Base-by-base conservation (phyloP, 495 filamentous ascomycete genomes). In the Lepidopterella palustris region DNA sequence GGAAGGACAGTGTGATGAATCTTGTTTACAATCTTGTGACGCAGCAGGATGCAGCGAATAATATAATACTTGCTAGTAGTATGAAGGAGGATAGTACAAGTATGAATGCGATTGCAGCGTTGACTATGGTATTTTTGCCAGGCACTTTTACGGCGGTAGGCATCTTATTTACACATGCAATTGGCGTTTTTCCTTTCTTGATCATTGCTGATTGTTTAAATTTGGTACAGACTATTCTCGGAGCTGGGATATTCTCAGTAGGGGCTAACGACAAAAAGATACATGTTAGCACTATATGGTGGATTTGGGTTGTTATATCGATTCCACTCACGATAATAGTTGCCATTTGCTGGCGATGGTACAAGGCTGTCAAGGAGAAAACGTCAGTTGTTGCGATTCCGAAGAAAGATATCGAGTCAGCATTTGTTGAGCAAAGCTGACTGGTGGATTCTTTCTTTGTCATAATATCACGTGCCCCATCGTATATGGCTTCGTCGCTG, bases 41-140 rank as follows among this genome's bases (percentile, higher is more conserved):
- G 13, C 63, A 66, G 51, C 48, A 65, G 50, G 65, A 68, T 45
- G 59, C 55, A 4, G 32, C 56, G 11, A 62, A 62, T 28, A 68
- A 68, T 64, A 21, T 61, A 47, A 24, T 53, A 32, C 18, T 72
- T 18, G 9, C 59, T 45, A 21, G 24, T 3, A 27, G 51, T 3
- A 61, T 61, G 57, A 62, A 58, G 24, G 27, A 50, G 35, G 53
- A 58, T 45, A 61, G 53, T 27, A 50, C 58, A n/a, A 45, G 21
- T 26, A 67, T 64, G 58, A 61, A 67, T n/a, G 60, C 58, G 3
- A 69, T 70, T 31, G 26, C 60, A 5, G 58, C 49, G 5, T 53
- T 72, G 53, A 65, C 70, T 21, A 55, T 70, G 47, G 54, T 66
- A 13, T 69, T 72, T 55, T 53, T 66, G 8, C 51, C 60, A 21